phyloP scores from a whole-genome alignment of 345 rosid genomes.

The Crucihimalaya himalaica region DNA sequence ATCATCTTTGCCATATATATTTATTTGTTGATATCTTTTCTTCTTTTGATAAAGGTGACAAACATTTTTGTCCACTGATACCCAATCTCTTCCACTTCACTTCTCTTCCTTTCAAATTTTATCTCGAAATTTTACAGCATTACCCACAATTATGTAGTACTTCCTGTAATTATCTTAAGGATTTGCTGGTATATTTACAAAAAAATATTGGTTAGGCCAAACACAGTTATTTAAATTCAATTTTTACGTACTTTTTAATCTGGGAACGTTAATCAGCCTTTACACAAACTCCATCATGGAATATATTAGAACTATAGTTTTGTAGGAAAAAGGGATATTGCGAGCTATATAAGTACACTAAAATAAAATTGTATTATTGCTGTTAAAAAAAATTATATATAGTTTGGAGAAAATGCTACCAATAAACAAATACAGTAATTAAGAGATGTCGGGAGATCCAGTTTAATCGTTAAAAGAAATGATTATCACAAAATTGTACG shows the following conservation, averaged over 20 bases:
- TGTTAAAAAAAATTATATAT: not conserved
- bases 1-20: slow-evolving; percentile 26
- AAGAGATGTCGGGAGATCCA: slow-evolving; percentile 24
- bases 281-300: not conserved
- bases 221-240: no score
- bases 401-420: not conserved
- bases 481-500: slow-evolving; percentile 8
- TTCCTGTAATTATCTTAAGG: not conserved
- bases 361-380: not conserved
- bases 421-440: not conserved
- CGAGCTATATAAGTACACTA: not conserved
- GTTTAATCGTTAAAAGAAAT: not conserved
- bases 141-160: slow-evolving; percentile 14
- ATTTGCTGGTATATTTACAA: not conserved
- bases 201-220: not conserved
- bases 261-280: not conserved
- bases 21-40: slow-evolving; percentile 14
- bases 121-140: slow-evolving; percentile 25
- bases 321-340: not conserved
- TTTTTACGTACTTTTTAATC: no score
- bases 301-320: not conserved
- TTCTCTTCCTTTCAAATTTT: slow-evolving; percentile 59
- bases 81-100: slow-evolving; percentile 59
- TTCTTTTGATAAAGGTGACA: slow-evolving; percentile 19
- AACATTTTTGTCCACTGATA: slow-evolving; percentile 62